phyloP scores from a whole-genome alignment of 169 alveolate genomes.

The Cryptosporidium canis region DNA sequence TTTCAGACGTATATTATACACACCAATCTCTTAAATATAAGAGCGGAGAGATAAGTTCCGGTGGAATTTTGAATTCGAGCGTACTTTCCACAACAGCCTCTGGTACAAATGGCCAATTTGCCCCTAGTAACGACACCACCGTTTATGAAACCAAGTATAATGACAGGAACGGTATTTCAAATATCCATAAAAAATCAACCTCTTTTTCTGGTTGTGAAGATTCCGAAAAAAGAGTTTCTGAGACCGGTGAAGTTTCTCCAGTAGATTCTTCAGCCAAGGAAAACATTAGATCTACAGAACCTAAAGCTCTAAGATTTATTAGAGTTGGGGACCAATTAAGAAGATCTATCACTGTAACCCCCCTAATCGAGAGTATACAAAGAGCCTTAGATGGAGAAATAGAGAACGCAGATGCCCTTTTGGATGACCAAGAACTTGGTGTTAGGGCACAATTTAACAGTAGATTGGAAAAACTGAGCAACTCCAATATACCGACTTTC shows the following conservation, averaged over 20 bases:
- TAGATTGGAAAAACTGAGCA: slow-evolving; percentile 5
- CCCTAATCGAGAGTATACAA: slow-evolving; percentile 21
- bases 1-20: slow-evolving; percentile 55
- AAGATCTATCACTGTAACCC: slow-evolving; percentile 65
- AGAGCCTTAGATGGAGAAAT: neutral
- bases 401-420: neutral
- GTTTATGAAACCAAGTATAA: slow-evolving; percentile 12
- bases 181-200: neutral
- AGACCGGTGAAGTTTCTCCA: neutral
- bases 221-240: neutral
- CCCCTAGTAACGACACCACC: slow-evolving; percentile 37
- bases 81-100: slow-evolving; percentile 64
- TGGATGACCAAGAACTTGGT: neutral
- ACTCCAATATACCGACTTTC: neutral
- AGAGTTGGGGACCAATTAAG: slow-evolving; percentile 55
- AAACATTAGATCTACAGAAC: neutral
- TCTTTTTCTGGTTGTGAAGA: neutral
- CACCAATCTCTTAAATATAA: neutral
- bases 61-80: slow-evolving; percentile 11
- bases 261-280: neutral
- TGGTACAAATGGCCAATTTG: slow-evolving; percentile 42
- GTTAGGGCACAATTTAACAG: neutral
- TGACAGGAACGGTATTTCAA: neutral
- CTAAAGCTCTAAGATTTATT: slow-evolving; percentile 30
- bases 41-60: neutral